Conservation (phyloP, 176 grass and related monocot species). For the Musa schizocarpa region DNA sequence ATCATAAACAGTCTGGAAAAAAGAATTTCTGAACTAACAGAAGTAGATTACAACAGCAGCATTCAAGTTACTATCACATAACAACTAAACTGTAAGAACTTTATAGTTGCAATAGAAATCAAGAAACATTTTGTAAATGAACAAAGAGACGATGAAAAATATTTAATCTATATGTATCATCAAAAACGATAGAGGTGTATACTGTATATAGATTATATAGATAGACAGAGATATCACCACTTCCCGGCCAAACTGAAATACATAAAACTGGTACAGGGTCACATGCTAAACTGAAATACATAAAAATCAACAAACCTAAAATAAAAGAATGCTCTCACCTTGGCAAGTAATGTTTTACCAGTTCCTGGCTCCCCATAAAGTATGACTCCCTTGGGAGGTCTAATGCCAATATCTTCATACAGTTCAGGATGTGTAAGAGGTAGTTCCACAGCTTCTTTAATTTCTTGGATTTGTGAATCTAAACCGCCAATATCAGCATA, state of each 20-base stretch:
- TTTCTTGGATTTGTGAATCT: slow-evolving; percentile 10
- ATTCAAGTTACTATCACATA: not conserved
- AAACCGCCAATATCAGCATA: slow-evolving; percentile 10
- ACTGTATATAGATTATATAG: too few species aligned
- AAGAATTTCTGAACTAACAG: not conserved
- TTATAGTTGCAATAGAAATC: too few species aligned
- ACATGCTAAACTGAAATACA: too few species aligned
- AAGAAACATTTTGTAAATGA: too few species aligned
- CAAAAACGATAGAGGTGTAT: too few species aligned
- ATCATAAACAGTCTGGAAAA: not conserved
- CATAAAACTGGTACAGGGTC: too few species aligned
- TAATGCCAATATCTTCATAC: slow-evolving; percentile 13
- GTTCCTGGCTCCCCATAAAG: slow-evolving; percentile 3
- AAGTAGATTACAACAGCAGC: not conserved
- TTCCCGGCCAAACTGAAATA: too few species aligned
- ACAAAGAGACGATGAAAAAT: too few species aligned
- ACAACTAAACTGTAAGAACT: not conserved
- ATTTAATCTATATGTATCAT: too few species aligned
- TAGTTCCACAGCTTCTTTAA: slow-evolving; percentile 13
- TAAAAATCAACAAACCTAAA: not conserved
- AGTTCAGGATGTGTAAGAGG: slow-evolving; percentile 6
- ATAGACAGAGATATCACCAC: too few species aligned
- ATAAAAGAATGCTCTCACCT: not conserved
- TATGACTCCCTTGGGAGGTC: slow-evolving; percentile 4
- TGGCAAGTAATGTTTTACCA: slow-evolving; percentile 8